Percentiles rank a stretch among this genome's conserved stretches.
phyloP scores from a whole-genome alignment of 2,329 filamentous ascomycete genomes.

The Colletotrichum somersetense region DNA sequence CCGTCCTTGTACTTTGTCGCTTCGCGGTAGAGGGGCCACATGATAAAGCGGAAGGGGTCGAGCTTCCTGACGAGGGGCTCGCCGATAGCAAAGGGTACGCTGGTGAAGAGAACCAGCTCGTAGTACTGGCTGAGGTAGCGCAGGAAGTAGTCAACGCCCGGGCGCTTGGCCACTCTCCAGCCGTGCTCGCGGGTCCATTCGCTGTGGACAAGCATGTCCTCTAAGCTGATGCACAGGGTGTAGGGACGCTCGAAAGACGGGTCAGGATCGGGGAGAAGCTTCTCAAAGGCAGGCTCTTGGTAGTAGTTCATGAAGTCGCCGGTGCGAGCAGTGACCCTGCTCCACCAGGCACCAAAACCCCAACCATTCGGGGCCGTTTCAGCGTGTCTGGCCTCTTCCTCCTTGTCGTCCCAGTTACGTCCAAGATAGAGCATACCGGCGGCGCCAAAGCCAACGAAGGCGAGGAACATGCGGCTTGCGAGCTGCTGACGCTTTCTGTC shows the following conservation, averaged over 20 bases:
- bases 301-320: conserved; percentile 88
- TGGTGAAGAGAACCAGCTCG: conserved; percentile 96
- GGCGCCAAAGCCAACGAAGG: conserved; percentile 68
- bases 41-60: conserved; percentile 94
- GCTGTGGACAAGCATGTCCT: conserved; percentile 94
- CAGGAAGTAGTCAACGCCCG: conserved; percentile 96
- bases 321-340: conserved; percentile 81
- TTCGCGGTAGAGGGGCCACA: conserved; percentile 94
- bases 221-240: conserved; percentile 90
- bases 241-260: conserved; percentile 87
- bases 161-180: conserved; percentile 94
- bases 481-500: conserved; percentile 84
- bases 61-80: conserved; percentile 93
- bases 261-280: conserved; percentile 87
- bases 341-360: conserved; percentile 81
- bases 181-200: conserved; percentile 95
- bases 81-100: conserved; percentile 83
- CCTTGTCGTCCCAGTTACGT: conserved; percentile 87
- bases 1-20: conserved; percentile 98
- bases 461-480: conserved; percentile 79
- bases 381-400: conserved; percentile 76
- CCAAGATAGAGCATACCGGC: conserved; percentile 80
- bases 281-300: conserved; percentile 94
- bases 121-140: conserved; percentile 98
- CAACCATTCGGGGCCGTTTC: conserved; percentile 83